phyloP scores from a whole-genome alignment of 192 early-diverging fungal genomes.

The Coemansia sp. region DNA sequence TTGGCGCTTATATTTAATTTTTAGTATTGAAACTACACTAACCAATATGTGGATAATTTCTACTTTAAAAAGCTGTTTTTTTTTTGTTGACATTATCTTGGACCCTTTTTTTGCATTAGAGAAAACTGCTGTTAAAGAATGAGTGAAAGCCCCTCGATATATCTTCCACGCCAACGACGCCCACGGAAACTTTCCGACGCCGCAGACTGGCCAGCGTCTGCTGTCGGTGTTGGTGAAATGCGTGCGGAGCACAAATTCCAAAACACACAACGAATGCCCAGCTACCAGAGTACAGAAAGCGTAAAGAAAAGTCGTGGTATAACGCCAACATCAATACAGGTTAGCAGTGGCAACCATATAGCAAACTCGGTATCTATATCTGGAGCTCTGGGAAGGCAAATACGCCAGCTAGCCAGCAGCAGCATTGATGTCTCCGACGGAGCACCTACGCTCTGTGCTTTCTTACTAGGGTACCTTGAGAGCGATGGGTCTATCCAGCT shows the following conservation, averaged over 20 bases:
- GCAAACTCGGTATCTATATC: constrained; percentile 23
- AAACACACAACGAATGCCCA: not conserved
- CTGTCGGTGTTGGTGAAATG: not conserved
- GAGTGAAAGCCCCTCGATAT: constrained; percentile 43
- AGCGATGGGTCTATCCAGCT: constrained; percentile 35
- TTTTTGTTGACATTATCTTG: constrained; percentile 9
- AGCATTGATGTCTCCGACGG: not conserved
- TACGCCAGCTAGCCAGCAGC: constrained; percentile 12
- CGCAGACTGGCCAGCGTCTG: not conserved
- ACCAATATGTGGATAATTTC: too few relatives aligned
- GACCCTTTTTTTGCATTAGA: constrained; percentile 8
- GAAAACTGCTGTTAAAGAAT: constrained; percentile 8
- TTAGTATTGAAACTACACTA: not conserved
- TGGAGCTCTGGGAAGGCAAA: constrained; percentile 29
- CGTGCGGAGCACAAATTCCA: not conserved
- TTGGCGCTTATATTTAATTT: constrained; percentile 40
- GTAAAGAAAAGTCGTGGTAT: too few relatives aligned
- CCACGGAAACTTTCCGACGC: constrained; percentile 11
- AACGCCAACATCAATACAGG: not conserved
- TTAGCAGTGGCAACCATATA: not conserved
- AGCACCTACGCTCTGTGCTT: constrained; percentile 20
- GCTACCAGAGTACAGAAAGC: too few relatives aligned
- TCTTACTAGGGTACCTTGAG: constrained; percentile 38
- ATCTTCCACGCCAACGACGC: constrained; percentile 40
- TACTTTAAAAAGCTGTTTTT: constrained; percentile 3